Conservation (phyloP, 2,329 filamentous ascomycete genomes). For the Septoria petroselini region DNA sequence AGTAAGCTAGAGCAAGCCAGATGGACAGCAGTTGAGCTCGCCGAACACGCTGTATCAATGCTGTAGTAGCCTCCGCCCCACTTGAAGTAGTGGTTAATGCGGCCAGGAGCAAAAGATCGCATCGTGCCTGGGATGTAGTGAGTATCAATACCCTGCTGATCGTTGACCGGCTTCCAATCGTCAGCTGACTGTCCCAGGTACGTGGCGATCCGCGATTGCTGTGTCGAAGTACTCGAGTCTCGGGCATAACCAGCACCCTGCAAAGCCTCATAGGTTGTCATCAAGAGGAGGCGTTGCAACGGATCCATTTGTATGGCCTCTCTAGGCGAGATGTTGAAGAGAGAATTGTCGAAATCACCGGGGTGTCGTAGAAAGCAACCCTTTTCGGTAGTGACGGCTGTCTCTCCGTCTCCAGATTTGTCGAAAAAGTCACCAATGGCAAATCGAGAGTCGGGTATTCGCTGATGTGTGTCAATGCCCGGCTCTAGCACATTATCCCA, state of each 20-base stretch:
- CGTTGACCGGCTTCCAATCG: constrained; percentile 33
- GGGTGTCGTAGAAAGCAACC: too few species aligned
- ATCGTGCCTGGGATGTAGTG: constrained; percentile 22
- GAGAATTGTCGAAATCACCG: constrained; percentile 39
- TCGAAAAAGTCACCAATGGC: constrained; percentile 38
- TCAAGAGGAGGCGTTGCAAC: constrained; percentile 2
- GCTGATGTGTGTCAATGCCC: too few species aligned
- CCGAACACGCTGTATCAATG: constrained; percentile 37
- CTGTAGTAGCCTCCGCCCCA: constrained; percentile 30
- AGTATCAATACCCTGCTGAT: constrained; percentile 25
- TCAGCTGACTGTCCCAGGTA: constrained; percentile 37
- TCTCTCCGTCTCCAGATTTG: too few species aligned
- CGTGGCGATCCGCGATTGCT: constrained; percentile 31
- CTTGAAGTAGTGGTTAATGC: constrained; percentile 29
- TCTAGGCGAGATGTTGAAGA: constrained; percentile 41
- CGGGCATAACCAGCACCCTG: constrained; percentile 11
- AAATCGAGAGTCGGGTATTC: neutral
- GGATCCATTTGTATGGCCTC: constrained; percentile 22
- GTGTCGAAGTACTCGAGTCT: neutral
- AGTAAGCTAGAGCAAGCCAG: constrained; percentile 26
- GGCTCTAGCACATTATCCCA: too few species aligned
- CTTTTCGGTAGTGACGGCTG: too few species aligned
- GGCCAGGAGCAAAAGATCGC: constrained; percentile 28
- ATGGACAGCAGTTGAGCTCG: constrained; percentile 27
- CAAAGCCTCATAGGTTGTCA: constrained; percentile 16